Percentiles rank a stretch among this genome's conserved stretches.
Evolutionary conservation across 352 stramenopile genomes (phyloP).

Genomic region (Phytophthora idaei): DNA sequence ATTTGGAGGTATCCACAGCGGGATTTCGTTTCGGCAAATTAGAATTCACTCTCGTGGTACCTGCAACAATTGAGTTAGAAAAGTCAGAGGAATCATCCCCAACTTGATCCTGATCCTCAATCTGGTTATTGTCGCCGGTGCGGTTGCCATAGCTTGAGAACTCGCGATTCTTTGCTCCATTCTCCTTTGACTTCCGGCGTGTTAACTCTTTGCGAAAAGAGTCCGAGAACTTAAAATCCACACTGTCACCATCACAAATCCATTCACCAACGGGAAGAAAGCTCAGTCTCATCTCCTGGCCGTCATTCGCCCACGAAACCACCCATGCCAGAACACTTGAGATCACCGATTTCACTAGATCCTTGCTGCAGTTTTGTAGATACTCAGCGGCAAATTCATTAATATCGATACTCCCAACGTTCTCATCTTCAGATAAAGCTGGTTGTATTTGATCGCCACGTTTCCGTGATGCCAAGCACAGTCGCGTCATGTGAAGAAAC

Average conservation of each 20-base stretch:
- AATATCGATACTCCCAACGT: slow-evolving; percentile 33
- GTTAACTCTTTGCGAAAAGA: slow-evolving; percentile 44
- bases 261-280: slow-evolving; percentile 64
- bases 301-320: slow-evolving; percentile 47
- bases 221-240: slow-evolving; percentile 44
- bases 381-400: slow-evolving; percentile 37
- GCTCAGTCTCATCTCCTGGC: slow-evolving; percentile 39
- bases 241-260: slow-evolving; percentile 39
- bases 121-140: slow-evolving; percentile 9
- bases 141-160: neutral
- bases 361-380: slow-evolving; percentile 47
- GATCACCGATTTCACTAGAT: slow-evolving; percentile 47
- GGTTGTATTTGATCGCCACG: slow-evolving; percentile 27
- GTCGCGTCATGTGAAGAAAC: slow-evolving; percentile 54
- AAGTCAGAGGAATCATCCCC: neutral
- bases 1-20: neutral
- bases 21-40: neutral
- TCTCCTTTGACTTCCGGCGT: neutral
- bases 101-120: slow-evolving; percentile 3
- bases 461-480: slow-evolving; percentile 31
- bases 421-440: slow-evolving; percentile 25
- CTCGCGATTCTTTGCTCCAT: neutral
- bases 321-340: slow-evolving; percentile 49
- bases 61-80: neutral
- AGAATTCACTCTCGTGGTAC: neutral